phyloP scores from a whole-genome alignment of 2,329 filamentous ascomycete species.

The Eutypa lata region DNA sequence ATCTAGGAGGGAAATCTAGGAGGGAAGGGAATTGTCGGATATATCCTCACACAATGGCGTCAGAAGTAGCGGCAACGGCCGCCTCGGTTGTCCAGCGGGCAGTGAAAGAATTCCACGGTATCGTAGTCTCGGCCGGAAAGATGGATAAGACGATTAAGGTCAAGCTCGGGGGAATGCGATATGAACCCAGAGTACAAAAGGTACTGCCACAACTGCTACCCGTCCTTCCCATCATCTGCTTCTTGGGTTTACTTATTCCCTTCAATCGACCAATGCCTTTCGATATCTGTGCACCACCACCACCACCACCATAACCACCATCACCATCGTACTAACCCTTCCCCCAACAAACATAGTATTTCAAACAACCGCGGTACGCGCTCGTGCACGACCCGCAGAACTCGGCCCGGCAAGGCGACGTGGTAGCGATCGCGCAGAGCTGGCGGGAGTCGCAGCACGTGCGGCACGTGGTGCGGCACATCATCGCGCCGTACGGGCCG shows the following conservation, averaged over 20 bases:
- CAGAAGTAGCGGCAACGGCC: conserved; percentile 16
- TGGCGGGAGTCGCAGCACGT: conserved; percentile 65
- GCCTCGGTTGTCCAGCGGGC: conserved; percentile 37
- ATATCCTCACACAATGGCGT: conserved; percentile 4
- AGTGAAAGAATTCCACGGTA: conserved; percentile 56
- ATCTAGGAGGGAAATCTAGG: too few species aligned
- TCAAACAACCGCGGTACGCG: conserved; percentile 60
- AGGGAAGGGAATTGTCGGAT: too few species aligned
- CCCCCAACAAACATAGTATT: conserved; percentile 50
- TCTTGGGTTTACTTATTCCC: too few species aligned
- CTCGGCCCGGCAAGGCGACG: conserved; percentile 70
- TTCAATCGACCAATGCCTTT: too few species aligned
- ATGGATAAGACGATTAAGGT: conserved; percentile 81
- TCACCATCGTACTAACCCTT: too few species aligned
- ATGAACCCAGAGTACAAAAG: conserved; percentile 72
- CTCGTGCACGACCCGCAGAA: conserved; percentile 77
- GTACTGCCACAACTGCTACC: conserved; percentile 35
- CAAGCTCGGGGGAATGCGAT: conserved; percentile 65
- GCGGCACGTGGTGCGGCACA: conserved; percentile 70
- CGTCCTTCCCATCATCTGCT: too few species aligned
- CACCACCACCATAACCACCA: background rate
- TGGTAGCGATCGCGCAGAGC: conserved; percentile 67
- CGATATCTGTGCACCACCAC: too few species aligned
- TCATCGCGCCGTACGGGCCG: conserved; percentile 66
- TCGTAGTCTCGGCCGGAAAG: conserved; percentile 74